Conservation (phyloP, 129 eudicot species). For the Flaveria bidentis region DNA sequence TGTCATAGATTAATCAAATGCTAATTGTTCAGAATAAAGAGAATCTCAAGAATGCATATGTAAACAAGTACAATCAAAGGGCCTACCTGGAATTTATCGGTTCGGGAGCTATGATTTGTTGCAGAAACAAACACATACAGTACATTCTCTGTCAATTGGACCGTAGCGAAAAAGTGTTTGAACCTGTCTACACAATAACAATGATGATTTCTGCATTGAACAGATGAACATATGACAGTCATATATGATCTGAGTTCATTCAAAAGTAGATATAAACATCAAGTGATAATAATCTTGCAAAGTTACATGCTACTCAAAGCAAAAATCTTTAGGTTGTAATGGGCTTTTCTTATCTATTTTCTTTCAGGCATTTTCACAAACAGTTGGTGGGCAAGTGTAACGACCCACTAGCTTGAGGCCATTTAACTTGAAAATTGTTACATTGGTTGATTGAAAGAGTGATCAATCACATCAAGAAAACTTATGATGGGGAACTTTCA, state of each 20-base stretch:
- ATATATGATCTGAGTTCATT: constrained; percentile 2
- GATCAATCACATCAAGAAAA: too few species aligned
- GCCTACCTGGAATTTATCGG: constrained; percentile 32
- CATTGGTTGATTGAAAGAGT: neutral
- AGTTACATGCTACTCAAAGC: neutral
- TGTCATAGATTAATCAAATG: constrained; percentile 24
- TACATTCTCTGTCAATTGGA: constrained; percentile 32
- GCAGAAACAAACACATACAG: constrained; percentile 29
- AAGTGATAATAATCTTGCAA: neutral
- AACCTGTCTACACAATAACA: constrained; percentile 5
- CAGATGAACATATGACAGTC: neutral
- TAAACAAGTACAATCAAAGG: constrained; percentile 28
- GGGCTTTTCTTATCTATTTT: neutral
- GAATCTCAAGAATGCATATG: constrained; percentile 31
- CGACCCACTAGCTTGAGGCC: neutral
- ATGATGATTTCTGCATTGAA: neutral
- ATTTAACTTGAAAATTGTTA: neutral
- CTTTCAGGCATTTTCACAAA: neutral
- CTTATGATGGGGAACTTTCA: too few species aligned
- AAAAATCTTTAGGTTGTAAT: neutral
- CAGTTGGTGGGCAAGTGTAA: neutral
- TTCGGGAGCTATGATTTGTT: constrained; percentile 28
- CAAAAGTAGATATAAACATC: neutral
- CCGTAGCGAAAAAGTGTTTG: constrained; percentile 16
- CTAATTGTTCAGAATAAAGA: constrained; percentile 18